phyloP scores from a whole-genome alignment of 768 basidiomycete species.

The Naganishia randhawae region DNA sequence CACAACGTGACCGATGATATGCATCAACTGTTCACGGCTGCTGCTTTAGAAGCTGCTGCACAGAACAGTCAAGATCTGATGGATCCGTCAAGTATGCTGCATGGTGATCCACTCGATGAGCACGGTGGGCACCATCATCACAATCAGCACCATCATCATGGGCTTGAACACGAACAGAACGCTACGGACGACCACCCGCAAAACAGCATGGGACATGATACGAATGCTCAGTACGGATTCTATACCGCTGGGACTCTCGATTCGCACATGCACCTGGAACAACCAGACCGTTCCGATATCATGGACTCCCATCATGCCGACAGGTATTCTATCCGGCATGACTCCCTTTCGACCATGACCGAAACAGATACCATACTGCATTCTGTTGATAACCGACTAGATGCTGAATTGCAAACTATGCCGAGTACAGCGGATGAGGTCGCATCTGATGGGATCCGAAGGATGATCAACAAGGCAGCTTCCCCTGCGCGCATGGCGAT shows the following conservation, averaged over 20 bases:
- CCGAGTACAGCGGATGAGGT: not conserved
- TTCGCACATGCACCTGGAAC: not conserved
- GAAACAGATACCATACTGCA: conserved; percentile 12
- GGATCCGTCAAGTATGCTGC: conserved; percentile 19
- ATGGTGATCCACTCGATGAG: not conserved
- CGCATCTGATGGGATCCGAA: not conserved
- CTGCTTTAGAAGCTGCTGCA: conserved; percentile 21
- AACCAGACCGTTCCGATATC: not conserved
- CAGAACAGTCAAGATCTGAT: conserved; percentile 22
- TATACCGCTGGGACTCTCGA: not conserved
- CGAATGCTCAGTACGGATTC: not conserved
- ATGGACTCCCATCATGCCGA: not conserved
- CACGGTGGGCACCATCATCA: not conserved
- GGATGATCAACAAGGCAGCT: not conserved
- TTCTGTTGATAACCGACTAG: not conserved
- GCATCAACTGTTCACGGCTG: conserved; percentile 26
- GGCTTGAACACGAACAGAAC: not conserved
- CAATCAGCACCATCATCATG: not conserved
- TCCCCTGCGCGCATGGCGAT: not conserved
- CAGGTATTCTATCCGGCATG: conserved; percentile 3
- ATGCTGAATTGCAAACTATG: not conserved
- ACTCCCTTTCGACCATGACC: conserved; percentile 12
- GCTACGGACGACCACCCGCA: not conserved
- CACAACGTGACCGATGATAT: conserved; percentile 25
- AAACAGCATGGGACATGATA: not conserved